Base-by-base conservation (phyloP, 257 asterid species). In the Solanum boliviense region DNA sequence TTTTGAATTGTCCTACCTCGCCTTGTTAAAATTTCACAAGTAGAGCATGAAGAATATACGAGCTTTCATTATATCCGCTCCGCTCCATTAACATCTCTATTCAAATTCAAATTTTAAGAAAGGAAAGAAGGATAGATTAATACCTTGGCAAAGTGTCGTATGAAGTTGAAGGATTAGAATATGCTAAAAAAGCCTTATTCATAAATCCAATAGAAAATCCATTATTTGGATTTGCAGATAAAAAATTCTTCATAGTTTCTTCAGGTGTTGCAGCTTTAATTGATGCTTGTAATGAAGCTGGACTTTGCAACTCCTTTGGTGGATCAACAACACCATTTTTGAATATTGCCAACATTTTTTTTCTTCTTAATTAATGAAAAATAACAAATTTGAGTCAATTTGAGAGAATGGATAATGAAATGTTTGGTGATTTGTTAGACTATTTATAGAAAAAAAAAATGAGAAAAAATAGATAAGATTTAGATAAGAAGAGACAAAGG, bases 251-350 rank as follows among this genome's bases (percentile, higher is more conserved):
- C 89, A 97, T 41, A 2, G 92, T 84, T 4, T 94, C 94, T 25
- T 92, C 95, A 3, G 98, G 92, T 74, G 87, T 75, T 81, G 92
- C 91, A 35, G 90, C 86, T 76, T 87, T 91, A 5, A 84, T 85
- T 13, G 89, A 31, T 23, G 90, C 88, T 16, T 88, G 87, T 2
- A 79, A 16, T 18, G 95, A 86, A 12, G 91, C 95, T 34, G 96
- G 95, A 90, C 98, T 93, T 41, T 94, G 92, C 85, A 97, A 88
- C 85, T 97, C 99, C 75, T 92, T 84, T 21, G 99, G 99, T 79
- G 99, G 95, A 88, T 92, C 92, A 67, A 95, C 90, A 88, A 97
- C 89, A 41, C 94, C 96, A 25, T 92, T 95, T 91, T 92, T 94
- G 95, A 97, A 97, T 38, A 94, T 87, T 39, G 91, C 94, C 94